Evolutionary conservation across 257 asterid species (phyloP).

Genomic region (Capsicum rhomboideum): DNA sequence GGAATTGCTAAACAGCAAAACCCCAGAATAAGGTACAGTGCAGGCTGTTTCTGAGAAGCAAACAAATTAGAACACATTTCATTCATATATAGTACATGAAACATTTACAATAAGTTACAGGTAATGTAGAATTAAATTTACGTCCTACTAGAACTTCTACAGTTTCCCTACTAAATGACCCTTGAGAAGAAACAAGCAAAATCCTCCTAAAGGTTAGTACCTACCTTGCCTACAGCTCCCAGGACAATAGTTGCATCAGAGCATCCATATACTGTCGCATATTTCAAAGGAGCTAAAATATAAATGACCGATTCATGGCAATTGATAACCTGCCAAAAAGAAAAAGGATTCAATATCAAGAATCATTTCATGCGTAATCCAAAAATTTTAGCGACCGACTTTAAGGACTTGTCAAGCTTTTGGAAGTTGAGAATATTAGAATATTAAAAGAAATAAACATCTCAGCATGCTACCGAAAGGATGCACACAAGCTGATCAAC

Average conservation of each 20-base stretch:
- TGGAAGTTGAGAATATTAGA: background rate
- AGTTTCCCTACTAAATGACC: background rate
- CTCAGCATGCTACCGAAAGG: background rate
- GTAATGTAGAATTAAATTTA: background rate
- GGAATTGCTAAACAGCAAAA: background rate
- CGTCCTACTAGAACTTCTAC: background rate
- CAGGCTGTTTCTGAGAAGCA: background rate
- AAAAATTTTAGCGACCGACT: background rate
- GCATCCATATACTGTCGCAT: slow-evolving; percentile 90
- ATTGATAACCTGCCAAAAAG: slow-evolving; percentile 60
- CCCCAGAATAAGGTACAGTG: background rate
- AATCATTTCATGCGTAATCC: background rate
- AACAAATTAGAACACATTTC: background rate
- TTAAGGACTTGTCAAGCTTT: background rate
- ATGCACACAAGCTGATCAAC: background rate
- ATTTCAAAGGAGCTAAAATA: slow-evolving; percentile 78
- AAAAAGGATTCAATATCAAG: slow-evolving; percentile 5
- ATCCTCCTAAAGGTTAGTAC: background rate
- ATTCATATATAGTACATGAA: background rate
- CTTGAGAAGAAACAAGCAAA: background rate
- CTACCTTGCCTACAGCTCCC: slow-evolving; percentile 99
- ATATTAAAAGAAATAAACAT: background rate
- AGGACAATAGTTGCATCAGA: slow-evolving; percentile 94
- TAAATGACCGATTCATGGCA: slow-evolving; percentile 96
- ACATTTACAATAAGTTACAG: background rate